Evolutionary conservation across 805 yeast genomes (phyloP).

Genomic region (Schwanniomyces yamadae): DNA sequence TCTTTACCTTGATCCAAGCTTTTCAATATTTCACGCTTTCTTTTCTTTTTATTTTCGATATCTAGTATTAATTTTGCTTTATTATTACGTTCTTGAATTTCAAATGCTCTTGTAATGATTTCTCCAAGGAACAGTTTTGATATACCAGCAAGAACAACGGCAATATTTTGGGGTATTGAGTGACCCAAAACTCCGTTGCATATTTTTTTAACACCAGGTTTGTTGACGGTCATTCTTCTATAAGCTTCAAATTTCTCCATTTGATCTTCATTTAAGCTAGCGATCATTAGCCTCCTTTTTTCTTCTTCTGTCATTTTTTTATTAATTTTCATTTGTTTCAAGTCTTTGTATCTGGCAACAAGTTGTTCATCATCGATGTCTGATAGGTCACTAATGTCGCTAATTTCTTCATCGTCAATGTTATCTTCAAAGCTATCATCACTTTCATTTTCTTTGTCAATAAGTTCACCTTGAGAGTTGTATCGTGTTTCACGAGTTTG

Average conservation of each 20-base stretch:
- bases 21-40: conserved; percentile 31
- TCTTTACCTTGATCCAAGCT: conserved; percentile 40
- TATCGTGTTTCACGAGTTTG: conserved; percentile 3
- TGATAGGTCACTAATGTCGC: conserved; percentile 26
- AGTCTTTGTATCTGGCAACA: conserved; percentile 26
- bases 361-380: conserved; percentile 37
- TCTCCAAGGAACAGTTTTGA: conserved; percentile 91
- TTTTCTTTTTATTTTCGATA: conserved; percentile 40
- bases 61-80: conserved; percentile 39
- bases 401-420: conserved; percentile 17
- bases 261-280: conserved; percentile 77
- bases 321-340: conserved; percentile 31
- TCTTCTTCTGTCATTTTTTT: conserved; percentile 48
- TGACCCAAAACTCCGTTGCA: conserved; percentile 80
- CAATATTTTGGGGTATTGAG: conserved; percentile 73
- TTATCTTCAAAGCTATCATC: conserved; percentile 13
- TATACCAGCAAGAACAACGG: conserved; percentile 79
- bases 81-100: conserved; percentile 58
- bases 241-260: conserved; percentile 84
- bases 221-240: conserved; percentile 63
- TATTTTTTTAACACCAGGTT: conserved; percentile 74
- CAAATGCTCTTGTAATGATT: conserved; percentile 76
- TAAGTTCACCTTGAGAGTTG: too few species aligned
- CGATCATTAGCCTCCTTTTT: conserved; percentile 58
- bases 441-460: conserved; percentile 1